phyloP scores from a whole-genome alignment of 2,329 filamentous ascomycete species.

The Penicillium janthinellum region DNA sequence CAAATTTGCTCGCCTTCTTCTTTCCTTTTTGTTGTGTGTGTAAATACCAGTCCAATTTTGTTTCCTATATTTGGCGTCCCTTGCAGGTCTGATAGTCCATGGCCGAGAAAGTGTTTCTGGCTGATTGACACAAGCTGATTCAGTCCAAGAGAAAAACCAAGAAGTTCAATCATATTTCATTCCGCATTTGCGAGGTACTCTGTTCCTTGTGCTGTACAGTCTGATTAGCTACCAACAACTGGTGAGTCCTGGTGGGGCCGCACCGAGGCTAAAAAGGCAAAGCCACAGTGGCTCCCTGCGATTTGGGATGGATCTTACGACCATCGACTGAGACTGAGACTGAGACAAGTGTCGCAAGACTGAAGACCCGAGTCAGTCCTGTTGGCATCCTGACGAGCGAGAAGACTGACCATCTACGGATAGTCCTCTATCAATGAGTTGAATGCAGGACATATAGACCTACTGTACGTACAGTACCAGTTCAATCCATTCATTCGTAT shows the following conservation, averaged over 20 bases:
- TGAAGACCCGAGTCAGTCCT: background rate
- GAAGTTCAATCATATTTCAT: constrained; percentile 10
- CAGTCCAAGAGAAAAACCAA: constrained; percentile 17
- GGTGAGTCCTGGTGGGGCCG: constrained; percentile 1
- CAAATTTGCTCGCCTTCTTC: constrained; percentile 17
- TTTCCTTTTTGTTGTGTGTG: constrained; percentile 36
- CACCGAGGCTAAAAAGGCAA: background rate
- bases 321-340: background rate
- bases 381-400: background rate
- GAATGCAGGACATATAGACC: background rate
- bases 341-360: background rate
- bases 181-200: background rate
- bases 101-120: constrained; percentile 14
- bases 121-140: constrained; percentile 18
- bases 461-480: background rate
- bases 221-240: background rate
- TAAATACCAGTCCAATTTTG: constrained; percentile 43
- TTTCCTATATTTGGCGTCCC: constrained; percentile 37
- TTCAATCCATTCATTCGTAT: background rate
- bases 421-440: background rate
- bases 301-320: background rate
- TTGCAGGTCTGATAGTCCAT: constrained; percentile 30
- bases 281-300: background rate
- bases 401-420: background rate
- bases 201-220: too few species aligned